phyloP scores from a whole-genome alignment of 768 basidiomycete genomes.

The Amanita thiersii region DNA sequence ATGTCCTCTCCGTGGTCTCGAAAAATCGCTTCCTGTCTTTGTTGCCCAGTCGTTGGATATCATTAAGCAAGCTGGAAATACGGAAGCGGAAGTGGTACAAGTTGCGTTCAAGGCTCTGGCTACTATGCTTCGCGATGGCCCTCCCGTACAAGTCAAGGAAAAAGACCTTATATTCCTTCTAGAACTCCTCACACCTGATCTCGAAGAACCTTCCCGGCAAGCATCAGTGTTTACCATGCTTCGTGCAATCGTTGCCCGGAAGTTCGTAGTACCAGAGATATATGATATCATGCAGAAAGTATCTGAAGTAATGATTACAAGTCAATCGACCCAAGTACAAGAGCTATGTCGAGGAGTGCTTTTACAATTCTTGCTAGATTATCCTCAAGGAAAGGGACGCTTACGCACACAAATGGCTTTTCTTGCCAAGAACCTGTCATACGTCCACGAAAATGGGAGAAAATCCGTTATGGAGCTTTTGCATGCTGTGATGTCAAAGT shows the following conservation, averaged over 20 bases:
- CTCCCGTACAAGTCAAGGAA: slow-evolving; percentile 75
- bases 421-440: slow-evolving; percentile 87
- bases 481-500: slow-evolving; percentile 77
- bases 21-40: slow-evolving; percentile 73
- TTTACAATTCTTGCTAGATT: slow-evolving; percentile 93
- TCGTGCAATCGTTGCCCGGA: slow-evolving; percentile 83
- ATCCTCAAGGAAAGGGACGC: slow-evolving; percentile 91
- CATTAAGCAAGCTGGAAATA: slow-evolving; percentile 73
- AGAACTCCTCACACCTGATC: slow-evolving; percentile 78
- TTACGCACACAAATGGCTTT: slow-evolving; percentile 85
- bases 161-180: slow-evolving; percentile 83
- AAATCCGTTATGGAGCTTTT: slow-evolving; percentile 92
- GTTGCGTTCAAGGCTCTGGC: slow-evolving; percentile 83
- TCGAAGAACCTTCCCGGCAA: slow-evolving; percentile 86
- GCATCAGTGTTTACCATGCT: slow-evolving; percentile 81
- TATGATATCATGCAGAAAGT: slow-evolving; percentile 96
- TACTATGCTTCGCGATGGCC: slow-evolving; percentile 83
- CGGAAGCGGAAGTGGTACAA: slow-evolving; percentile 87
- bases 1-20: slow-evolving; percentile 72
- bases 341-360: slow-evolving; percentile 85
- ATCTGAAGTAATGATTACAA: slow-evolving; percentile 88
- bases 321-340: slow-evolving; percentile 84
- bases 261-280: slow-evolving; percentile 91
- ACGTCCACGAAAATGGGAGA: slow-evolving; percentile 84
- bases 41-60: slow-evolving; percentile 79